Evolutionary conservation across 495 filamentous ascomycete species (phyloP).

Genomic region (Beverwykella pulmonaria): DNA sequence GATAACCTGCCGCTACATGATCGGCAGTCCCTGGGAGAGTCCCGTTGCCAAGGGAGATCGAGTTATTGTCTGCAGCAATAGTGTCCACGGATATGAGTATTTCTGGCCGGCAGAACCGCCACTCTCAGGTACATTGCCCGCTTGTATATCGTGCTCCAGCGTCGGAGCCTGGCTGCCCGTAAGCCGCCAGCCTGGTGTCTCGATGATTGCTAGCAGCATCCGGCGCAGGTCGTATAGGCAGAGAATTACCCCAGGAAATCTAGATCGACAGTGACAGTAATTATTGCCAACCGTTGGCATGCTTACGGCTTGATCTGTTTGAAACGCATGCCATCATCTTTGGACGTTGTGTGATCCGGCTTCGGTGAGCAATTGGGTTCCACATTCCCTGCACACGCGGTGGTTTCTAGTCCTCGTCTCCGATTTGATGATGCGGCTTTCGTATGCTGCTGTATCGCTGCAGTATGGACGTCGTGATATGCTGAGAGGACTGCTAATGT

Average conservation of each 20-base stretch:
- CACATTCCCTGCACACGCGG: background rate
- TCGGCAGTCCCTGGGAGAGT: background rate
- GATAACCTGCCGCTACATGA: background rate
- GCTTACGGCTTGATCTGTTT: background rate
- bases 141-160: slow-evolving; percentile 17
- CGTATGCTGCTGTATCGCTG: background rate
- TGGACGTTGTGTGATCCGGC: background rate
- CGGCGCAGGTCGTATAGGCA: background rate
- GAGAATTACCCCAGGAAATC: background rate
- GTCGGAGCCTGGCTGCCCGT: background rate
- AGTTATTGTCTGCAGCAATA: slow-evolving; percentile 12
- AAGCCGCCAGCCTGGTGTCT: background rate
- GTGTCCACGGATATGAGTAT: slow-evolving; percentile 2
- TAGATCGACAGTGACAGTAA: background rate
- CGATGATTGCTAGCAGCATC: background rate
- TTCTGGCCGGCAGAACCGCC: background rate
- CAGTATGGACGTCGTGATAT: no score
- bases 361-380: background rate
- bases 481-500: no score
- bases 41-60: slow-evolving; percentile 8
- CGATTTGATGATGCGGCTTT: slow-evolving; percentile 1
- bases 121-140: slow-evolving; percentile 17
- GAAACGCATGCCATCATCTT: slow-evolving; percentile 2
- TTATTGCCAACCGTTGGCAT: slow-evolving; percentile 1
- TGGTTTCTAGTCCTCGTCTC: background rate